Percentiles rank a stretch among this genome's conserved stretches.
Evolutionary conservation across 192 early-diverging fungal species (phyloP).

Genomic region (Irineochytrium annulatum): DNA sequence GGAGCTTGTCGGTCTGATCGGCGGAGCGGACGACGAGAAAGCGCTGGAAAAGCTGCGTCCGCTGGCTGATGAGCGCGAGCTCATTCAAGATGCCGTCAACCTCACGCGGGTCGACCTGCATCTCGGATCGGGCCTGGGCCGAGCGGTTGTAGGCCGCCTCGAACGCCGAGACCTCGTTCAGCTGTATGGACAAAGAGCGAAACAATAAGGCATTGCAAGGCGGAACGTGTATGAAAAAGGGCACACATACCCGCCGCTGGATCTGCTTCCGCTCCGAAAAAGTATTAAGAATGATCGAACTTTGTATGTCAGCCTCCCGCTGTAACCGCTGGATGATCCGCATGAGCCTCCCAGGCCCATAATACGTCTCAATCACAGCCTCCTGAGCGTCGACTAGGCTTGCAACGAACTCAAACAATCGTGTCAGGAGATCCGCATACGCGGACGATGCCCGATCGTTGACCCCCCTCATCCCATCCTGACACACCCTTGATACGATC

Average conservation of each 20-base stretch:
- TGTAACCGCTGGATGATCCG: constrained; percentile 84
- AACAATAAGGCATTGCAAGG: constrained; percentile 1
- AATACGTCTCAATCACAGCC: constrained; percentile 74
- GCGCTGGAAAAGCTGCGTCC: constrained; percentile 70
- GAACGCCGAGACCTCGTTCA: constrained; percentile 50
- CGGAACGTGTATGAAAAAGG: background rate
- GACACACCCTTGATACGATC: constrained; percentile 69
- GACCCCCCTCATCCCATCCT: constrained; percentile 53
- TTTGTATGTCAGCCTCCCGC: constrained; percentile 81
- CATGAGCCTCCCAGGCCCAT: constrained; percentile 84
- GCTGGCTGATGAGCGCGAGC: constrained; percentile 75
- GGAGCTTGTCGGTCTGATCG: background rate
- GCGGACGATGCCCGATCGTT: constrained; percentile 42
- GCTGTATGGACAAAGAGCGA: constrained; percentile 25
- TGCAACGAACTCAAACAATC: constrained; percentile 87
- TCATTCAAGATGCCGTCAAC: constrained; percentile 77
- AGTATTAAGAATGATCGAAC: constrained; percentile 66
- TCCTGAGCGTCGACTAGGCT: constrained; percentile 85
- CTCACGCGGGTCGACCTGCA: constrained; percentile 63
- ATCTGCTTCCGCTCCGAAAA: constrained; percentile 71
- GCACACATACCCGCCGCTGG: constrained; percentile 33
- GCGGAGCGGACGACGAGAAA: constrained; percentile 80
- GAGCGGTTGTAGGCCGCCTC: constrained; percentile 29
- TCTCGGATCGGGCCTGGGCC: constrained; percentile 22
- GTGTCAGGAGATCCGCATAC: constrained; percentile 75